Conservation (phyloP, 805 yeast genomes). For the Tetrapisispora arboricola region DNA sequence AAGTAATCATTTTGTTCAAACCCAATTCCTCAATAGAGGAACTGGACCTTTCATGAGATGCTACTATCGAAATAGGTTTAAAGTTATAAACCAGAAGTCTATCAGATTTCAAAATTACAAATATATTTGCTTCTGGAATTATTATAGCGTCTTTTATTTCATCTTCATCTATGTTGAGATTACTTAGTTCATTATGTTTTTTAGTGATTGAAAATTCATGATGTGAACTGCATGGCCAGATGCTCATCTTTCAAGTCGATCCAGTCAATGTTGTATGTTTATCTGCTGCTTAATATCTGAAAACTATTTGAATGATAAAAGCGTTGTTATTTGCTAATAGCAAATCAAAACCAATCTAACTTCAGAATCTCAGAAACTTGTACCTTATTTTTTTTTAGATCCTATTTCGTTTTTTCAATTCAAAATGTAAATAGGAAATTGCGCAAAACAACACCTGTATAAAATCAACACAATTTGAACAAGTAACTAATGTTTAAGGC, state of each 20-base stretch:
- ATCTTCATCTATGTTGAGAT: slow-evolving; percentile 9
- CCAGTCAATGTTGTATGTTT: too few relatives aligned
- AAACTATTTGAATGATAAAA: too few relatives aligned
- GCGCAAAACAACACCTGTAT: too few relatives aligned
- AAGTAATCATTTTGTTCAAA: slow-evolving; percentile 13
- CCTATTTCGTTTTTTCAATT: too few relatives aligned
- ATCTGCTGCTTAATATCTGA: too few relatives aligned
- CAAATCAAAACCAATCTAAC: too few relatives aligned
- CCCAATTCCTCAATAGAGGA: slow-evolving; percentile 26
- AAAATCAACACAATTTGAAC: too few relatives aligned
- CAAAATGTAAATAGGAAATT: too few relatives aligned
- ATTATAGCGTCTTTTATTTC: slow-evolving; percentile 18
- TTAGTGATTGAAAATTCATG: slow-evolving; percentile 15
- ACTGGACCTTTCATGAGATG: slow-evolving; percentile 22
- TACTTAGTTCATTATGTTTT: slow-evolving; percentile 5
- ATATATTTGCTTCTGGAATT: slow-evolving; percentile 20
- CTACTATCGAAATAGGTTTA: slow-evolving; percentile 27
- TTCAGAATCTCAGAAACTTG: too few relatives aligned
- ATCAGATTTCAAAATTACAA: slow-evolving; percentile 20
- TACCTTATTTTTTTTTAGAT: too few relatives aligned
- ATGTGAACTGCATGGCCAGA: slow-evolving; percentile 26
- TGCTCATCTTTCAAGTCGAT: slow-evolving; percentile 7
- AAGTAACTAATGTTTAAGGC: too few relatives aligned
- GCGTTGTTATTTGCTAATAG: too few relatives aligned
- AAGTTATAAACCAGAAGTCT: slow-evolving; percentile 25